Percentiles rank a stretch among this genome's conserved stretches.
These are phyloP conservation scores for Closterium sp. DNA, from an alignment of 139 green algal species.

Conservation along the genomic window DNA sequence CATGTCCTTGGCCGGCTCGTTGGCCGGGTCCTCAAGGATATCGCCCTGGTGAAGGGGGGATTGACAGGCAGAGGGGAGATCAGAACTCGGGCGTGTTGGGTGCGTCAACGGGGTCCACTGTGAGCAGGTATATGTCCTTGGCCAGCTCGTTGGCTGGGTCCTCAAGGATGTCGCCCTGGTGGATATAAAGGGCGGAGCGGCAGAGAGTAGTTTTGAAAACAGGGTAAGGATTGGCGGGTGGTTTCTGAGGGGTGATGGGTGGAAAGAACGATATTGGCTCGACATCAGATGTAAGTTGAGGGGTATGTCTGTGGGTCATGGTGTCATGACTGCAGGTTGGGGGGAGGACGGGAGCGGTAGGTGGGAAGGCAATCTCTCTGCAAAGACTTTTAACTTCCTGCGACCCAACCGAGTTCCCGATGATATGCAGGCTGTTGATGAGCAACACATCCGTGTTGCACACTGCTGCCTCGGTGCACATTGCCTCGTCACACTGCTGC, in stretches of 20 bases:
- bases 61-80: not conserved
- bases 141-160: constrained; percentile 50
- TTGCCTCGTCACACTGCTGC: too few relatives aligned
- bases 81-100: constrained; percentile 55
- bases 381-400: too few relatives aligned
- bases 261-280: not conserved
- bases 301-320: not conserved
- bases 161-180: constrained; percentile 47
- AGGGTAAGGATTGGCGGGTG: too few relatives aligned
- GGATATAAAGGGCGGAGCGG: not conserved
- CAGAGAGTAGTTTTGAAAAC: not conserved
- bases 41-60: constrained; percentile 9
- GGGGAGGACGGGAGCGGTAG: too few relatives aligned
- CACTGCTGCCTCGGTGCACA: too few relatives aligned
- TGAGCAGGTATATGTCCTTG: constrained; percentile 48
- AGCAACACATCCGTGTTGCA: too few relatives aligned
- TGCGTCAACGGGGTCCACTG: constrained; percentile 35
- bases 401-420: too few relatives aligned
- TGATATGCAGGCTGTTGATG: too few relatives aligned
- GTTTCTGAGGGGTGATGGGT: too few relatives aligned
- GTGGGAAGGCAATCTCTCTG: too few relatives aligned
- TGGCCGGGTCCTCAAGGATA: constrained; percentile 36
- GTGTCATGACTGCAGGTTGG: not conserved
- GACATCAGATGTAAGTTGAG: not conserved
- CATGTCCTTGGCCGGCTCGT: constrained; percentile 48